These are phyloP conservation scores for Glycine tomentella DNA, from an alignment of 306 rosid genomes.

Conservation along the genomic window DNA sequence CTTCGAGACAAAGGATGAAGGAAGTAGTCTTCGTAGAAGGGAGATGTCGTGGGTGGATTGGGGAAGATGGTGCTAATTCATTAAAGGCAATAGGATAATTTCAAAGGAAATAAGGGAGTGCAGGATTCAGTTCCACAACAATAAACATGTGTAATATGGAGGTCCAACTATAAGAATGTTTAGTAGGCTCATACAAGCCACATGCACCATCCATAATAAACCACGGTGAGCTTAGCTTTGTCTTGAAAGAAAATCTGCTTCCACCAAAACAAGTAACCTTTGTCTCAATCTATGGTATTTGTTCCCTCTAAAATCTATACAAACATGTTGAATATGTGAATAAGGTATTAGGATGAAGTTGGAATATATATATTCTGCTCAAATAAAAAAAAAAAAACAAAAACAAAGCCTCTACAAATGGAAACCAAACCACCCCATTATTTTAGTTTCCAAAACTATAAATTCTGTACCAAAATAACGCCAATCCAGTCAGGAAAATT, in stretches of 20 bases:
- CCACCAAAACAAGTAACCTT: background rate
- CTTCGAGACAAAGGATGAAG: too few relatives aligned
- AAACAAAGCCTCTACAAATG: too few relatives aligned
- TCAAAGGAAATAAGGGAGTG: too few relatives aligned
- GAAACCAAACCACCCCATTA: too few relatives aligned
- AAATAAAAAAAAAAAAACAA: conserved; percentile 18
- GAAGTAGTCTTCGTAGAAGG: too few relatives aligned
- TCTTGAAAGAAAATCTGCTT: background rate
- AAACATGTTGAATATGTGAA: conserved; percentile 16
- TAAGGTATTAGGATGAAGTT: background rate
- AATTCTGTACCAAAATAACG: conserved; percentile 1
- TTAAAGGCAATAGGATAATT: too few relatives aligned
- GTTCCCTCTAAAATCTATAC: background rate
- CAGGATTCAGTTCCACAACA: too few relatives aligned
- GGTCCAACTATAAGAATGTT: background rate
- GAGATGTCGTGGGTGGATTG: too few relatives aligned
- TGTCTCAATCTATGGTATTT: conserved; percentile 3
- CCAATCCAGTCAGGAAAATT: background rate
- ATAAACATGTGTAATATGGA: too few relatives aligned
- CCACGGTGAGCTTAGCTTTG: background rate
- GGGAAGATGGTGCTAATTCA: too few relatives aligned
- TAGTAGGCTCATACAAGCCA: conserved; percentile 6
- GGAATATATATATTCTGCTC: conserved; percentile 43
- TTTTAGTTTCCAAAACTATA: too few relatives aligned
- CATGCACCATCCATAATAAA: background rate